phyloP scores from a whole-genome alignment of 352 stramenopile species.

The Globisporangium splendens region DNA sequence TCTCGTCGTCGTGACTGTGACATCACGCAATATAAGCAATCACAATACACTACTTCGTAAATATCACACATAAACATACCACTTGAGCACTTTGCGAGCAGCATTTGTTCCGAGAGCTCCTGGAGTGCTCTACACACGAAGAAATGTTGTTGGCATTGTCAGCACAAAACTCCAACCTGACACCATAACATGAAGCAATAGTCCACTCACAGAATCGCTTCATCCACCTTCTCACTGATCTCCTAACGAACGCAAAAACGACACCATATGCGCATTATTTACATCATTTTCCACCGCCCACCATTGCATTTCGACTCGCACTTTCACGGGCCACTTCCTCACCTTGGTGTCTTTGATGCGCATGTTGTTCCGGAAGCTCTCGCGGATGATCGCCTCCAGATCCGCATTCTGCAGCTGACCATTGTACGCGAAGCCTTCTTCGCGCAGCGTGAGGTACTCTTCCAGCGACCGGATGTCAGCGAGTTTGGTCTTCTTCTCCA shows the following conservation, averaged over 20 bases:
- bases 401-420: conserved; percentile 19
- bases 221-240: conserved; percentile 52
- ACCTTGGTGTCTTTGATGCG: conserved; percentile 38
- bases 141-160: no score
- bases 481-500: conserved; percentile 3
- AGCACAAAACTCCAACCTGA: no score
- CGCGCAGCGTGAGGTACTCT: conserved; percentile 35
- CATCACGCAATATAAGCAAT: conserved; percentile 4
- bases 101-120: conserved; percentile 61
- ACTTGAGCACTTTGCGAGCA: conserved; percentile 69
- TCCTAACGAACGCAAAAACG: conserved; percentile 14
- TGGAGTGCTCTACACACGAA: conserved; percentile 48
- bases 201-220: conserved; percentile 50
- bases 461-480: conserved; percentile 37
- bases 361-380: conserved; percentile 42
- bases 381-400: conserved; percentile 32
- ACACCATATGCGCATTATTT: background rate
- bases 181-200: background rate
- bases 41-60: background rate
- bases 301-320: no score
- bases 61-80: conserved; percentile 23
- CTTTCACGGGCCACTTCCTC: background rate
- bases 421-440: conserved; percentile 33
- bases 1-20: conserved; percentile 60
- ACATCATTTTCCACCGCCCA: no score